Evolutionary conservation across 2,329 filamentous ascomycete genomes (phyloP).

Genomic region (Claviceps purpurea): DNA sequence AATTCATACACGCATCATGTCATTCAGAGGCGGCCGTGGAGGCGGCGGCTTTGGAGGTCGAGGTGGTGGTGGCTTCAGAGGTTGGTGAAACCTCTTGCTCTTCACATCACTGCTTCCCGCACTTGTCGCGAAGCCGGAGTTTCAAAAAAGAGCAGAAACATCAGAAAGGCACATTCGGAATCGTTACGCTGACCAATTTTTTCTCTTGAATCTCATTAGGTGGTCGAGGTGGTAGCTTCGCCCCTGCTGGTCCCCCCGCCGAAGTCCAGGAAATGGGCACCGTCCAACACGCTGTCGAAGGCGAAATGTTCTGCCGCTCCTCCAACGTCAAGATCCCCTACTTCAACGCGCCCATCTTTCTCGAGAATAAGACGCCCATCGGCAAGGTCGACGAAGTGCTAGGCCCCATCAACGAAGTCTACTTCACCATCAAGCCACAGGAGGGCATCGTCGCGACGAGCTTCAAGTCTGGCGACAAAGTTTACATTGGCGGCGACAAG

Average conservation of each 20-base stretch:
- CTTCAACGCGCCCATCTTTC: constrained; percentile 98
- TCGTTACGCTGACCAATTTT: background rate
- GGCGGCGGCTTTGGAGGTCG: constrained; percentile 10
- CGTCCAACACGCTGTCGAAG: constrained; percentile 89
- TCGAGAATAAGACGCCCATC: constrained; percentile 94
- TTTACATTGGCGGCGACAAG: constrained; percentile 92
- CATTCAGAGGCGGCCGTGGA: constrained; percentile 11
- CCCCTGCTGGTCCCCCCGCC: constrained; percentile 9
- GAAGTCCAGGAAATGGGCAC: constrained; percentile 62
- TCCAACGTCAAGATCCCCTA: constrained; percentile 93
- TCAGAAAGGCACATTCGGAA: background rate
- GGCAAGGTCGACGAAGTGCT: constrained; percentile 98
- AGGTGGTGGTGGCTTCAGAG: constrained; percentile 10
- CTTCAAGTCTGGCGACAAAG: constrained; percentile 94
- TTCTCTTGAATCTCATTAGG: constrained; percentile 3
- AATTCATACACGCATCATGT: constrained; percentile 6
- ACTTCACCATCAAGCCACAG: constrained; percentile 94
- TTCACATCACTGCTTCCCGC: background rate
- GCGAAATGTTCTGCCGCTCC: constrained; percentile 94
- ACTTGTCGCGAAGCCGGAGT: background rate
- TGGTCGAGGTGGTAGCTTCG: constrained; percentile 10
- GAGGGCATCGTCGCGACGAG: constrained; percentile 90
- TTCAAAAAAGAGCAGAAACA: background rate
- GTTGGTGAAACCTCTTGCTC: constrained; percentile 1
- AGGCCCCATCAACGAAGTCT: constrained; percentile 93